Conservation (phyloP, 352 stramenopile genomes). For the Plasmopara viticola region DNA sequence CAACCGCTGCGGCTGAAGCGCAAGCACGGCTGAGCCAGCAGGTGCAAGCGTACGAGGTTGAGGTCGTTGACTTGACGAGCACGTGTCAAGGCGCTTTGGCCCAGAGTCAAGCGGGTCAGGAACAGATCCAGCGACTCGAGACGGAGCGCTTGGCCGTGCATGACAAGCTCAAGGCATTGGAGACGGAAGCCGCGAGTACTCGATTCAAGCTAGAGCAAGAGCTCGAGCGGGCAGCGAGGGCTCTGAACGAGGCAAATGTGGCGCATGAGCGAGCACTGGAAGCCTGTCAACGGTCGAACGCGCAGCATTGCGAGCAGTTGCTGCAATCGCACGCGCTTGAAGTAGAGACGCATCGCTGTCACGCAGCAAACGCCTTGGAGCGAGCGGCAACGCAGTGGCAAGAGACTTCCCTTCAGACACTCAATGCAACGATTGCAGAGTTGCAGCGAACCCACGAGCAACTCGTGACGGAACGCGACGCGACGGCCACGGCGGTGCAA, state of each 20-base stretch:
- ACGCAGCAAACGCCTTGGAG: constrained; percentile 14
- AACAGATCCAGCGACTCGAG: constrained; percentile 34
- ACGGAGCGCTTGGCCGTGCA: constrained; percentile 25
- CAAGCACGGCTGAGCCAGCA: constrained; percentile 31
- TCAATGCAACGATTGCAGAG: constrained; percentile 24
- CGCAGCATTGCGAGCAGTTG: constrained; percentile 16
- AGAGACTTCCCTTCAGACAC: constrained; percentile 13
- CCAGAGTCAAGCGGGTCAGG: constrained; percentile 18
- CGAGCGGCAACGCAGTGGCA: constrained; percentile 10
- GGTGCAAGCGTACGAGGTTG: constrained; percentile 30
- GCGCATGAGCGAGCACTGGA: constrained; percentile 11
- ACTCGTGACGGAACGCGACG: constrained; percentile 16
- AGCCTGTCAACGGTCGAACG: constrained; percentile 18
- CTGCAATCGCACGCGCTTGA: constrained; percentile 15
- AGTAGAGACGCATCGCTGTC: constrained; percentile 13
- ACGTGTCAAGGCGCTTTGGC: constrained; percentile 22
- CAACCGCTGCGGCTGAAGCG: constrained; percentile 30
- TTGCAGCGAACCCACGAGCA: constrained; percentile 19
- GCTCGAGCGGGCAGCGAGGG: constrained; percentile 20
- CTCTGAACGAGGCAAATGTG: constrained; percentile 7
- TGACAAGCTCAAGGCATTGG: constrained; percentile 12
- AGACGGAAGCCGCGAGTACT: constrained; percentile 12
- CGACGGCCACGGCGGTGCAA: constrained; percentile 13
- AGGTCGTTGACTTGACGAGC: constrained; percentile 30
- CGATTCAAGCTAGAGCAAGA: constrained; percentile 21